Conservation (phyloP, 305 asterid species). For the Fraxinus baroniana region DNA sequence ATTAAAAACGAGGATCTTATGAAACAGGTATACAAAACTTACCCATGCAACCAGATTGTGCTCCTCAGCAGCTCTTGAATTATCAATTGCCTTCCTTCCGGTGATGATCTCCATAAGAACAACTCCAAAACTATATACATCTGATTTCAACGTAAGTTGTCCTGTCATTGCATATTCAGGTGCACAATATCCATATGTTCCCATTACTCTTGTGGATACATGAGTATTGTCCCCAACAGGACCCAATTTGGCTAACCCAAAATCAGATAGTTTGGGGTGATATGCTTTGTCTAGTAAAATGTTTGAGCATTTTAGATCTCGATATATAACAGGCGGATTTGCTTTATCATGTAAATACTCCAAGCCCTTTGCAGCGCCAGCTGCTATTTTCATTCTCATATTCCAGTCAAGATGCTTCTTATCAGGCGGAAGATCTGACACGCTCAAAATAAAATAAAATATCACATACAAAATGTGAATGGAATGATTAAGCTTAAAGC, state of each 20-base stretch:
- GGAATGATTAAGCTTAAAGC: neutral
- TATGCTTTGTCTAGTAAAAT: constrained; percentile 60
- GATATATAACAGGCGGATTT: constrained; percentile 77
- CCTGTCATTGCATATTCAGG: constrained; percentile 83
- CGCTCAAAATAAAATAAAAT: constrained; percentile 3
- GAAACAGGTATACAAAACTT: constrained; percentile 19
- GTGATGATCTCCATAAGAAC: constrained; percentile 78
- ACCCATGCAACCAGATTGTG: constrained; percentile 86
- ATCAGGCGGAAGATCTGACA: constrained; percentile 73
- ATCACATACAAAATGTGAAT: neutral
- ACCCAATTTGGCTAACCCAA: constrained; percentile 76
- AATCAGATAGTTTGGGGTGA: constrained; percentile 73
- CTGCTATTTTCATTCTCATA: constrained; percentile 75
- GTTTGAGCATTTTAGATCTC: constrained; percentile 72
- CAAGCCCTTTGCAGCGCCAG: constrained; percentile 80
- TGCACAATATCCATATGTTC: constrained; percentile 82
- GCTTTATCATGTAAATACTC: constrained; percentile 83
- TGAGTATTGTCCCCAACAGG: constrained; percentile 83
- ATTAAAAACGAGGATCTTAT: neutral
- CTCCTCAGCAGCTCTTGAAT: constrained; percentile 67
- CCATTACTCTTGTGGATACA: constrained; percentile 82
- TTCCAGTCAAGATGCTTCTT: constrained; percentile 69
- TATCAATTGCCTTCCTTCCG: constrained; percentile 74
- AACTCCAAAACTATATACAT: constrained; percentile 78
- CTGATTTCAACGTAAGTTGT: constrained; percentile 68